phyloP scores from a whole-genome alignment of 495 filamentous ascomycete species.

The Cladorrhinum samala region DNA sequence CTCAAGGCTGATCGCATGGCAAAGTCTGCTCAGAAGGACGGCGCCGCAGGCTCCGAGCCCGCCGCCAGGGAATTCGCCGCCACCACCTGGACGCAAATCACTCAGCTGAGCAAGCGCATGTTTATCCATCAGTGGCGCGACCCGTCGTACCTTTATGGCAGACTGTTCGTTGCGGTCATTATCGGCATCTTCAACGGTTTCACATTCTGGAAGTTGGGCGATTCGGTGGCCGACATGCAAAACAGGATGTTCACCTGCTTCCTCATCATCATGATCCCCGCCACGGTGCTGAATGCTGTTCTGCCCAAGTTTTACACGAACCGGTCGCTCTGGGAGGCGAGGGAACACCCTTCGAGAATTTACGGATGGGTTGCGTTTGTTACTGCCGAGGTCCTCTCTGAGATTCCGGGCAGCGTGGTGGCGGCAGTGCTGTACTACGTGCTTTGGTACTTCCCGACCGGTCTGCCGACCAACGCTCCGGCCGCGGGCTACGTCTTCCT shows the following conservation, averaged over 20 bases:
- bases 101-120: slow-evolving; percentile 51
- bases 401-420: slow-evolving; percentile 67
- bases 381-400: slow-evolving; percentile 67
- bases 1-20: slow-evolving; percentile 40
- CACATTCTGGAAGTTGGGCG: slow-evolving; percentile 72
- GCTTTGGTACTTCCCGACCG: slow-evolving; percentile 75
- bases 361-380: slow-evolving; percentile 82
- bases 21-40: slow-evolving; percentile 26
- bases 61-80: slow-evolving; percentile 30
- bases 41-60: not conserved
- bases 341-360: slow-evolving; percentile 70
- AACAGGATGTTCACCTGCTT: slow-evolving; percentile 75
- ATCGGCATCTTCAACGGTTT: slow-evolving; percentile 76
- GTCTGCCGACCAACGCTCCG: slow-evolving; percentile 57
- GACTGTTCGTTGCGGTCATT: slow-evolving; percentile 47
- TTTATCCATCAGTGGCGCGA: slow-evolving; percentile 77
- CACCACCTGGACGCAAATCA: slow-evolving; percentile 36
- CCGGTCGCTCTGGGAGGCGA: slow-evolving; percentile 65
- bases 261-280: slow-evolving; percentile 67
- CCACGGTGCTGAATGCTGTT: slow-evolving; percentile 65
- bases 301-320: slow-evolving; percentile 80
- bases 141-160: slow-evolving; percentile 67
- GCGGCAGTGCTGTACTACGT: slow-evolving; percentile 62
- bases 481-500: slow-evolving; percentile 77
- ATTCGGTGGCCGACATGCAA: slow-evolving; percentile 65